Evolutionary conservation across 768 basidiomycete species (phyloP), one percentile per base, ranked within the genome.

Genomic region (Sistotremastrum niveocremeum): DNA sequence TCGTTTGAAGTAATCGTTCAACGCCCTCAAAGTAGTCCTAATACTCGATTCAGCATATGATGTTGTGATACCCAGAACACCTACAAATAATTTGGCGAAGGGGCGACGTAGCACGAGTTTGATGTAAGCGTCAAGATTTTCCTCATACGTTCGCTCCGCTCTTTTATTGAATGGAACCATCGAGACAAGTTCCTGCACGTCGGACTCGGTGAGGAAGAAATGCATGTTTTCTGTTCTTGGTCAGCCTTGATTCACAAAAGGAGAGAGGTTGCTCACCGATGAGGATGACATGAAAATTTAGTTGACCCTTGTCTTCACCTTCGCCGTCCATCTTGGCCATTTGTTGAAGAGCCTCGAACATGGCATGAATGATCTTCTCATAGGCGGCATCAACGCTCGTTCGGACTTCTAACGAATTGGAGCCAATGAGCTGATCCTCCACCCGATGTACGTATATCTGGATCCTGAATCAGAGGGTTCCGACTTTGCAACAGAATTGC

Each of bases 321-420:
- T 87, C 88, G 0, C 88, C 86, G 47, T 91, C 84, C 71, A 94
- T 66, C 61, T 95, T 98, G 7, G 93, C 94, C 77, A 98, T 88
- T 50, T 93, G 90, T 62, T 90, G 91, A 50, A 98, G 62, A 9
- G 79, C 83, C 39, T 89, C 91, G 57, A 98, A 93, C 77, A 98
- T 95, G 38, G 80, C 70, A 50, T 83, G 79, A 35, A 90, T 84
- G 38, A 98, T 85, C 54, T 72, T 78, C 58, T 93, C 90, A 57
- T 97, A 95, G 1, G 86, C 82, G 4, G 68, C 64, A 56, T 97
- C 84, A 34, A 95, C 84, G 41, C 65, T 74, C 6, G 65, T 65
- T 33, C 93, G 78, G 51, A 93, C 80, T 55, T 85, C 85, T 47
- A 90, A 70, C 4, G 68, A 74, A 54, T 86, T 81, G 7, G 79